These are phyloP conservation scores for Mucor ambiguus DNA, from an alignment of 371 early-diverging fungal genomes.

Conservation along the genomic window DNA sequence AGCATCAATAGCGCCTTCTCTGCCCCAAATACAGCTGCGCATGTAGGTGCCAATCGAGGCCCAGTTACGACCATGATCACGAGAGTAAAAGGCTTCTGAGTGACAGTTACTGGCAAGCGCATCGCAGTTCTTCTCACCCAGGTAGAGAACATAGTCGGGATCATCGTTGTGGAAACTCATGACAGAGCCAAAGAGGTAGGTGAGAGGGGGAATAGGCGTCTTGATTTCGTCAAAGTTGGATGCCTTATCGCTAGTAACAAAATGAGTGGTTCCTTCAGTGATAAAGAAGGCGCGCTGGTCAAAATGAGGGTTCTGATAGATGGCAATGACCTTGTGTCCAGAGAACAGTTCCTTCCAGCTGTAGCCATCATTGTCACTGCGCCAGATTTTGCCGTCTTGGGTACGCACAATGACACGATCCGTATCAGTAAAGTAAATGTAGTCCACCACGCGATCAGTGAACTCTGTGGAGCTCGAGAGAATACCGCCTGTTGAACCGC, in stretches of 20 bases:
- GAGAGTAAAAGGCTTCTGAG: constrained; percentile 73
- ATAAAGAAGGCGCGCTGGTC: constrained; percentile 75
- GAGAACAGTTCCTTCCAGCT: constrained; percentile 63
- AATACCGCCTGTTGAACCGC: constrained; percentile 38
- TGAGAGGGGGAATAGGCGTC: constrained; percentile 58
- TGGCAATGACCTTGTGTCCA: constrained; percentile 42
- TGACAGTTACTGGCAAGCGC: constrained; percentile 54
- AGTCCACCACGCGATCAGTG: constrained; percentile 54
- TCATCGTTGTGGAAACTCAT: constrained; percentile 85
- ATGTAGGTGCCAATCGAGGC: constrained; percentile 68
- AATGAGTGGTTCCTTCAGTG: constrained; percentile 59
- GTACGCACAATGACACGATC: constrained; percentile 63
- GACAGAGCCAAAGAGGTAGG: constrained; percentile 51
- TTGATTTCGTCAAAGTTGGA: constrained; percentile 58
- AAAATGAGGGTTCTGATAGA: constrained; percentile 74
- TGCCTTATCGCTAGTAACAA: constrained; percentile 74
- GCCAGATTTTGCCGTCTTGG: constrained; percentile 55
- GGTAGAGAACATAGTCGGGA: constrained; percentile 75
- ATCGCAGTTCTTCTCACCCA: constrained; percentile 65
- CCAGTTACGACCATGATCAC: constrained; percentile 79
- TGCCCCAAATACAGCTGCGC: constrained; percentile 78
- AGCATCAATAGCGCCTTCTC: constrained; percentile 57
- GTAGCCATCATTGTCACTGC: constrained; percentile 77
- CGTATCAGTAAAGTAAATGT: constrained; percentile 68
- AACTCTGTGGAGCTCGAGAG: constrained; percentile 41